Conservation (phyloP, 2,329 filamentous ascomycete species). For the Nigrospora osmanthi region DNA sequence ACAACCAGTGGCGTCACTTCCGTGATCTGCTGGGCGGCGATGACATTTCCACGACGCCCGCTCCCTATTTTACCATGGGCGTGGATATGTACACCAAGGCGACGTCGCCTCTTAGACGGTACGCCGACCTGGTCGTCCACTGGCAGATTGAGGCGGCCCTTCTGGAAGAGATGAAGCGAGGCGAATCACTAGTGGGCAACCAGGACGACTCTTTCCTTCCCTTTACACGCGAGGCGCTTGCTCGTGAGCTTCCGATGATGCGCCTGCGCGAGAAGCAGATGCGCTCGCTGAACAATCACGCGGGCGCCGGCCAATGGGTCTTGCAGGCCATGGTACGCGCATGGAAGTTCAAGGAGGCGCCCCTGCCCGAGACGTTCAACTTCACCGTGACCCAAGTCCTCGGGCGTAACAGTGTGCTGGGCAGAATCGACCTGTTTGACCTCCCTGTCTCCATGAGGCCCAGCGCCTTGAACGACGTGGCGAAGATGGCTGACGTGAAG, state of each 20-base stretch:
- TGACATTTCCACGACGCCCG: conserved; percentile 43
- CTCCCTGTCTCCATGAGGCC: conserved; percentile 32
- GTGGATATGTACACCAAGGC: conserved; percentile 53
- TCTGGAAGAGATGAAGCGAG: conserved; percentile 29
- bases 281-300: conserved; percentile 30
- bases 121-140: conserved; percentile 53
- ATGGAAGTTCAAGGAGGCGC: conserved; percentile 44
- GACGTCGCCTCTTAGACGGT: conserved; percentile 60
- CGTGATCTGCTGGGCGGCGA: conserved; percentile 38
- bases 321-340: conserved; percentile 53
- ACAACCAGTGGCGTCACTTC: conserved; percentile 21
- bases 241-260: conserved; percentile 39
- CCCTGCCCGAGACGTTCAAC: conserved; percentile 37
- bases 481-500: conserved; percentile 32
- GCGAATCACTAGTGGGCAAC: conserved; percentile 25
- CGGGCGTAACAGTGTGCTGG: conserved; percentile 23
- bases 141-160: conserved; percentile 60
- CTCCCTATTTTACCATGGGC: conserved; percentile 50
- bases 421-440: conserved; percentile 43
- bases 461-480: conserved; percentile 26
- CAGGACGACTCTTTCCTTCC: conserved; percentile 30
- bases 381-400: conserved; percentile 36
- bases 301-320: conserved; percentile 44
- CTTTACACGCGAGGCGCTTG: conserved; percentile 32
- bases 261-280: conserved; percentile 45